phyloP scores from a whole-genome alignment of 495 filamentous ascomycete genomes.

The Aspergillus coremiiformis region DNA sequence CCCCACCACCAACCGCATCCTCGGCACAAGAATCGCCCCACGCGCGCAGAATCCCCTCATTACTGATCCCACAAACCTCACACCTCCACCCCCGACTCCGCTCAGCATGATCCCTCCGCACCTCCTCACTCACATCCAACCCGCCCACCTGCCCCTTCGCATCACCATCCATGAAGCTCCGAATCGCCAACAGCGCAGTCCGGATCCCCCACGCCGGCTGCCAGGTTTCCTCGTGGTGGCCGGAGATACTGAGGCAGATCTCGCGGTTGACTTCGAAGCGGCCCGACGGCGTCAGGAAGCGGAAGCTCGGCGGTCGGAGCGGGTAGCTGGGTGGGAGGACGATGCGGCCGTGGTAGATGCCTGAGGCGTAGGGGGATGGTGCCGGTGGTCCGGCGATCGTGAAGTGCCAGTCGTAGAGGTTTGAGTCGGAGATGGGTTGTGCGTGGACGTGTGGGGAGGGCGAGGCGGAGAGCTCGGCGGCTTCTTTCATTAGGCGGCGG shows the following conservation, averaged over 20 bases:
- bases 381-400: slow-evolving; percentile 84
- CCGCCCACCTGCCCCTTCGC: slow-evolving; percentile 75
- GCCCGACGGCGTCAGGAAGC: slow-evolving; percentile 86
- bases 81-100: slow-evolving; percentile 58
- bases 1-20: slow-evolving; percentile 39
- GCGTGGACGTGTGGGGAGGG: slow-evolving; percentile 80
- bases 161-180: slow-evolving; percentile 48
- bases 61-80: slow-evolving; percentile 55
- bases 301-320: slow-evolving; percentile 81
- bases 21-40: slow-evolving; percentile 51
- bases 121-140: slow-evolving; percentile 59
- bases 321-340: slow-evolving; percentile 83
- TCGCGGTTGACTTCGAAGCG: slow-evolving; percentile 96
- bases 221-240: slow-evolving; percentile 97
- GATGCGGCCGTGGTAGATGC: slow-evolving; percentile 95
- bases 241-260: slow-evolving; percentile 88
- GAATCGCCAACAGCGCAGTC: slow-evolving; percentile 46
- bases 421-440: slow-evolving; percentile 62
- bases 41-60: slow-evolving; percentile 64
- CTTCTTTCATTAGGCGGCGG: slow-evolving; percentile 67
- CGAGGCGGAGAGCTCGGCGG: slow-evolving; percentile 66
- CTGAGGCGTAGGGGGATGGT: slow-evolving; percentile 66
- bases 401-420: slow-evolving; percentile 99
- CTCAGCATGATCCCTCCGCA: slow-evolving; percentile 57
- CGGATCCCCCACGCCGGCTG: slow-evolving; percentile 95